Conservation (phyloP, 2,329 filamentous ascomycete genomes). For the Colletotrichum tabaci region DNA sequence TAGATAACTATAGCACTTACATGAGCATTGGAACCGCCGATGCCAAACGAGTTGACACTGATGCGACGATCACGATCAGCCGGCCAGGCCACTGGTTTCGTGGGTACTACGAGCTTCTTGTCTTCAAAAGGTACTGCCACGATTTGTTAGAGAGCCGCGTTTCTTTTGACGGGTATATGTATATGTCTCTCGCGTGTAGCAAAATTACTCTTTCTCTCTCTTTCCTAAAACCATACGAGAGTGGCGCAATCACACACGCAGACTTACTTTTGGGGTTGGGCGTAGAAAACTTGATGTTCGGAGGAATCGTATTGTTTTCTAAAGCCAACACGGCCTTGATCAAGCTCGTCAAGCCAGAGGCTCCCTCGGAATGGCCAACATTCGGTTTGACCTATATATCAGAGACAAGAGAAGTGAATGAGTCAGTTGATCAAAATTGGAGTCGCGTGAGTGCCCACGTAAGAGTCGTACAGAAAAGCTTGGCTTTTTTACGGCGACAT, state of each 20-base stretch:
- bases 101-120: conserved; percentile 48
- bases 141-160: too few species aligned
- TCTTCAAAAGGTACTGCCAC: neutral
- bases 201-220: too few species aligned
- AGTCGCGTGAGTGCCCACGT: too few species aligned
- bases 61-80: conserved; percentile 34
- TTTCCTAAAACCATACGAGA: too few species aligned
- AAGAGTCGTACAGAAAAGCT: too few species aligned
- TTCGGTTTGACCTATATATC: conserved; percentile 50
- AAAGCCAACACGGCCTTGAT: conserved; percentile 60
- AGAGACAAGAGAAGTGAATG: too few species aligned
- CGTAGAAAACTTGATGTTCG: conserved; percentile 53
- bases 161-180: too few species aligned
- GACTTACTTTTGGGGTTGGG: conserved; percentile 47
- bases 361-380: conserved; percentile 61
- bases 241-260: too few species aligned
- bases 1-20: neutral
- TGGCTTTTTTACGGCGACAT: too few species aligned
- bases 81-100: conserved; percentile 49
- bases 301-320: conserved; percentile 56
- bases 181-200: too few species aligned
- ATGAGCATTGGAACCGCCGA: conserved; percentile 55
- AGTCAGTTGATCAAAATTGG: too few species aligned
- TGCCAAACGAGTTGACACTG: conserved; percentile 50
- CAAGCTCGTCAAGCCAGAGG: conserved; percentile 58